A percentile compares a stretch with the other conserved stretches of the same genome.
phyloP scores from a whole-genome alignment of 495 filamentous ascomycete species.

The Penicillium atrosanguineum region DNA sequence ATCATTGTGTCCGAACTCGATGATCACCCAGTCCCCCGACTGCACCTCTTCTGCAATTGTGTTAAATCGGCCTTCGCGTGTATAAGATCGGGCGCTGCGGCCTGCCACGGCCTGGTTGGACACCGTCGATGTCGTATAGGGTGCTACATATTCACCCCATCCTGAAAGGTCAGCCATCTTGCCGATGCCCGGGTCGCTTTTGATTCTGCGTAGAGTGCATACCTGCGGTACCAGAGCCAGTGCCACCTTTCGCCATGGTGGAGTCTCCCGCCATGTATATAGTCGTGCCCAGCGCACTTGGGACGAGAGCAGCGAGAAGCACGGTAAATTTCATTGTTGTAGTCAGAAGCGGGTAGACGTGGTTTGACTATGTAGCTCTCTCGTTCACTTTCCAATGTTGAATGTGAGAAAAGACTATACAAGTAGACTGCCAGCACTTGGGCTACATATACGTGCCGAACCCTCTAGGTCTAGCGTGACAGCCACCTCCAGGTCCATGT shows the following conservation, averaged over 20 bases:
- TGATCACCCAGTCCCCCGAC: conserved; percentile 56
- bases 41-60: conserved; percentile 47
- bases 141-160: conserved; percentile 59
- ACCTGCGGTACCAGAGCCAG: conserved; percentile 32
- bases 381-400: neutral
- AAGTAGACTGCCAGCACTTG: no score
- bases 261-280: conserved; percentile 58
- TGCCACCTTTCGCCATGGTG: conserved; percentile 50
- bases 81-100: conserved; percentile 59
- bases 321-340: conserved; percentile 24
- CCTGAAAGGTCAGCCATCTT: conserved; percentile 39
- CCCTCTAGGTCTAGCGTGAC: no score
- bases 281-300: conserved; percentile 28
- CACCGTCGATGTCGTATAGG: conserved; percentile 42
- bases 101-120: conserved; percentile 59
- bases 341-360: no score
- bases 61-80: conserved; percentile 58
- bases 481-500: no score
- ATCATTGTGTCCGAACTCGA: conserved; percentile 67
- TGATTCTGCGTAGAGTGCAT: neutral
- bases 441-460: no score
- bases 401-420: neutral
- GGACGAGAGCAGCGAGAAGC: conserved; percentile 21
- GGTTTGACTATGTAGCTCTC: no score
- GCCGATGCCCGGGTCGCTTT: no score